These are phyloP conservation scores for Udeniomyces megalosporus DNA, from an alignment of 768 basidiomycete species.

Conservation along the genomic window DNA sequence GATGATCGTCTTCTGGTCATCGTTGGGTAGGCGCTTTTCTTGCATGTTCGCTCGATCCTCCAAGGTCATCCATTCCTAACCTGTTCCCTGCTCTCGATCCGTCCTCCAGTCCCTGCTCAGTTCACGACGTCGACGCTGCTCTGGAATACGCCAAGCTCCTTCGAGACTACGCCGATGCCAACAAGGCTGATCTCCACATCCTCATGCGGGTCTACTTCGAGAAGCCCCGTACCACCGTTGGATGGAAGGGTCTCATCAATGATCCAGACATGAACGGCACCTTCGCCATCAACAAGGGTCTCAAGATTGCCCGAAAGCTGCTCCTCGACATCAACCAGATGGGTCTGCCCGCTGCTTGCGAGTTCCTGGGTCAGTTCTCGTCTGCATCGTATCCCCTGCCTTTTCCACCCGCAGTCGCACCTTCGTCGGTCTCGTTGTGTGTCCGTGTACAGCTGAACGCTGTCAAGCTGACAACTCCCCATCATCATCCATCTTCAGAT, in stretches of 20 bases:
- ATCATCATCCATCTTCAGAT: background rate
- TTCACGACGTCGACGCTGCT: constrained; percentile 74
- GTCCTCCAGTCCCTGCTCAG: constrained; percentile 62
- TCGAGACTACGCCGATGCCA: constrained; percentile 57
- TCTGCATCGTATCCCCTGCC: background rate
- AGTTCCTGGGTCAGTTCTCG: constrained; percentile 55
- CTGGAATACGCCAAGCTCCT: constrained; percentile 71
- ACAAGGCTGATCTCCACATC: constrained; percentile 75
- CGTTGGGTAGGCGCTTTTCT: constrained; percentile 46
- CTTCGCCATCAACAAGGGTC: constrained; percentile 67
- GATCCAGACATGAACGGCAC: constrained; percentile 27
- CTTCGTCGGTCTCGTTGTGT: background rate
- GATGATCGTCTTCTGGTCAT: constrained; percentile 89
- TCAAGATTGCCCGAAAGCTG: constrained; percentile 69
- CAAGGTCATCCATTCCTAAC: background rate
- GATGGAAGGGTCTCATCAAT: constrained; percentile 98
- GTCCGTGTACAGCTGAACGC: background rate
- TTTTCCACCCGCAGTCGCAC: background rate
- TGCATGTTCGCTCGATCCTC: background rate
- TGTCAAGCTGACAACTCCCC: background rate
- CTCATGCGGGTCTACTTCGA: constrained; percentile 85
- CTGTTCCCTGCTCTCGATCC: constrained; percentile 23
- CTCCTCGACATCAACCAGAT: constrained; percentile 77
- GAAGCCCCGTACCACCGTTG: constrained; percentile 79
- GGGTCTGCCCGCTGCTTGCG: constrained; percentile 88